Percentiles rank a stretch among this genome's conserved stretches.
phyloP scores from a whole-genome alignment of 306 rosid species.

The Arachis stenosperma region DNA sequence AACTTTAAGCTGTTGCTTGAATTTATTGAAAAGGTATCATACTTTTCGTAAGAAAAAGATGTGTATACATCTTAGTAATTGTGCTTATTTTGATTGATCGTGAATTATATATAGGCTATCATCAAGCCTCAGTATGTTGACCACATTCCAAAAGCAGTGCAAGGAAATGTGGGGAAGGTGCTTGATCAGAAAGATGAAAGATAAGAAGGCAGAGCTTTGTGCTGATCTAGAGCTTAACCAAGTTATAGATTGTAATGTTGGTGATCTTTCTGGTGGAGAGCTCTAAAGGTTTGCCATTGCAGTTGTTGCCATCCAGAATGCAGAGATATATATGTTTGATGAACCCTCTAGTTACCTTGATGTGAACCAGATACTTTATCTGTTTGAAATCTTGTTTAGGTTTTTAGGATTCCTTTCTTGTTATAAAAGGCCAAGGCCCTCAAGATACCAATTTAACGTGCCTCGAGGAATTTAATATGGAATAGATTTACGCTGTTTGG shows the following conservation, averaged over 20 bases:
- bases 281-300: constrained; percentile 99
- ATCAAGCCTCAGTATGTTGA: constrained; percentile 99
- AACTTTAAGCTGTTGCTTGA: not conserved
- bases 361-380: constrained; percentile 77
- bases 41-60: not conserved
- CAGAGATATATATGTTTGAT: constrained; percentile 97
- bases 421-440: too few relatives aligned
- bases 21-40: not conserved
- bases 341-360: constrained; percentile 99
- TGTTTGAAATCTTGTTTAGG: constrained; percentile 1
- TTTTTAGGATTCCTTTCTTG: too few relatives aligned
- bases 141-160: constrained; percentile 96
- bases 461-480: too few relatives aligned
- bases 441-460: too few relatives aligned
- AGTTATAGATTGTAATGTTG: constrained; percentile 95
- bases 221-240: constrained; percentile 86
- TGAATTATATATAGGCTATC: constrained; percentile 60
- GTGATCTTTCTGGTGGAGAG: constrained; percentile 97
- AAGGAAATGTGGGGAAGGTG: constrained; percentile 95
- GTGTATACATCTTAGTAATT: not conserved
- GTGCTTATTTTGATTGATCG: constrained; percentile 18
- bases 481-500: too few relatives aligned
- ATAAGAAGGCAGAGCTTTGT: constrained; percentile 71
- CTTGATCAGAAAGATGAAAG: constrained; percentile 86
- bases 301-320: constrained; percentile 90